These are phyloP conservation scores for Trichoderma virens DNA, from an alignment of 495 filamentous ascomycete species.

Conservation along the genomic window DNA sequence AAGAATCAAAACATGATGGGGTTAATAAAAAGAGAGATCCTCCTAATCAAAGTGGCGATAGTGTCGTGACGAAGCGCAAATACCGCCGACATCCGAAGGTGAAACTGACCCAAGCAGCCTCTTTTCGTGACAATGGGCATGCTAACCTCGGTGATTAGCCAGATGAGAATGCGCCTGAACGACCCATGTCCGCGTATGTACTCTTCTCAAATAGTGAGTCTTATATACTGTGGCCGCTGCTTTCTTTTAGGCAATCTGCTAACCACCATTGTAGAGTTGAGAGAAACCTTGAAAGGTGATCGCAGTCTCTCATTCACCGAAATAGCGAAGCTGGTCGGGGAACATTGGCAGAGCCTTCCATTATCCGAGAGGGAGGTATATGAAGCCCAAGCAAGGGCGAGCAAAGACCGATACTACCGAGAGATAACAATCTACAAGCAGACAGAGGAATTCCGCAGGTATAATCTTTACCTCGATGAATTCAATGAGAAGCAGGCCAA, in stretches of 20 bases:
- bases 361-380: constrained; percentile 59
- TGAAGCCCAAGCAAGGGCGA: constrained; percentile 56
- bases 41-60: constrained; percentile 15
- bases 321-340: constrained; percentile 73
- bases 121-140: not conserved
- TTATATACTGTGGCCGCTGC: not conserved
- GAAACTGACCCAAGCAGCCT: constrained; percentile 14
- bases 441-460: constrained; percentile 52
- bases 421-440: constrained; percentile 67
- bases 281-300: constrained; percentile 64
- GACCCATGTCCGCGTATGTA: constrained; percentile 73
- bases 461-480: constrained; percentile 59
- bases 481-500: constrained; percentile 60
- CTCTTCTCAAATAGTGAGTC: constrained; percentile 73
- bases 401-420: constrained; percentile 63
- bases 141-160: constrained; percentile 33
- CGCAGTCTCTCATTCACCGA: constrained; percentile 65
- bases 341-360: constrained; percentile 65
- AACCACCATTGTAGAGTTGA: constrained; percentile 47
- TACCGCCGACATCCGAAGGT: constrained; percentile 76
- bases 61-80: constrained; percentile 51
- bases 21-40: not conserved
- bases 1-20: not conserved
- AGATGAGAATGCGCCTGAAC: constrained; percentile 69
- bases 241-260: not conserved